These are phyloP conservation scores for Asclepias syriaca DNA, from an alignment of 257 asterid genomes.

Conservation along the genomic window DNA sequence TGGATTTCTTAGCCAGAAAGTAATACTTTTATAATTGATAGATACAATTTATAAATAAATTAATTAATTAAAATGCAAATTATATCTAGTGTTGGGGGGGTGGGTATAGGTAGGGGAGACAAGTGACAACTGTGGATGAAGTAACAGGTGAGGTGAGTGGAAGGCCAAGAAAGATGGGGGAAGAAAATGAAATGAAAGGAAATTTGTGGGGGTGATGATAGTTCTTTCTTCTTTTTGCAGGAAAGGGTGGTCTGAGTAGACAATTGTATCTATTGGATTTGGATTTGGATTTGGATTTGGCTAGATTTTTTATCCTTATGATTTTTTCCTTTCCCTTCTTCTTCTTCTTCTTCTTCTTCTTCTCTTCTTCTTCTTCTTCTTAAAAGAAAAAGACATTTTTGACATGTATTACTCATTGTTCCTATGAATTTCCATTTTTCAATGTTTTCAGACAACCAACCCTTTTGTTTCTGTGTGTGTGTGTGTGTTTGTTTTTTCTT, in stretches of 20 bases:
- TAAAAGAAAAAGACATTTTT: slow-evolving; percentile 12
- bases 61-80: too few relatives aligned
- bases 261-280: slow-evolving; percentile 38
- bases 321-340: slow-evolving; percentile 13
- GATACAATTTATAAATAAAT: too few relatives aligned
- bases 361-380: slow-evolving; percentile 1
- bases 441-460: background rate
- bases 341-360: background rate
- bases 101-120: background rate
- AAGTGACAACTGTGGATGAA: slow-evolving; percentile 27
- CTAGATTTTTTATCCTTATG: slow-evolving; percentile 28
- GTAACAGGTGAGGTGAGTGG: slow-evolving; percentile 28
- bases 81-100: background rate
- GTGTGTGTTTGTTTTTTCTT: too few relatives aligned
- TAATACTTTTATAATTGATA: background rate
- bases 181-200: too few relatives aligned
- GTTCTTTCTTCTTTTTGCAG: slow-evolving; percentile 44
- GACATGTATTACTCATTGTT: slow-evolving; percentile 26
- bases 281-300: slow-evolving; percentile 37
- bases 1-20: background rate
- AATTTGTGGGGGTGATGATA: slow-evolving; percentile 38
- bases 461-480: too few relatives aligned
- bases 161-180: slow-evolving; percentile 31
- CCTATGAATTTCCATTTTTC: slow-evolving; percentile 15
- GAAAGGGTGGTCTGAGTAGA: slow-evolving; percentile 46